phyloP scores from a whole-genome alignment of 1,284 basidiomycete species.

The Boletus smithii region DNA sequence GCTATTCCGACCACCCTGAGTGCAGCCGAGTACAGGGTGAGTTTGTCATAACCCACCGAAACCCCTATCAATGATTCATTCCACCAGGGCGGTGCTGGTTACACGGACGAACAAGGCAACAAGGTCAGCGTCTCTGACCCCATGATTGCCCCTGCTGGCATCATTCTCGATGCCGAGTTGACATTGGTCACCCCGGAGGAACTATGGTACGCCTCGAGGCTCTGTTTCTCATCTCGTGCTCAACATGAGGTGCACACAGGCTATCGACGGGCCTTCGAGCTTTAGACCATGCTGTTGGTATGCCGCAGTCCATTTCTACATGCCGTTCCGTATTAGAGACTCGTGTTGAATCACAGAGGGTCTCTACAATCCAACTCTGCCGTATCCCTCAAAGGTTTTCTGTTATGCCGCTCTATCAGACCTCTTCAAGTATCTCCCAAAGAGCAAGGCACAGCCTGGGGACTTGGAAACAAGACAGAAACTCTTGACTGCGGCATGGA shows the following conservation, averaged over 20 bases:
- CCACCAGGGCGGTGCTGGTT: slow-evolving; percentile 62
- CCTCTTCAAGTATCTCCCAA: slow-evolving; percentile 70
- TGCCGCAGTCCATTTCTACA: slow-evolving; percentile 20
- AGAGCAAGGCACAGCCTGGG: slow-evolving; percentile 56
- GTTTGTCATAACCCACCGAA: slow-evolving; percentile 16
- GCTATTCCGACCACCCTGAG: slow-evolving; percentile 81
- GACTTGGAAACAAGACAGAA: slow-evolving; percentile 62
- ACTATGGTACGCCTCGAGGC: slow-evolving; percentile 53
- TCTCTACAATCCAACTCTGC: slow-evolving; percentile 59
- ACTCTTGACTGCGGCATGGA: slow-evolving; percentile 75
- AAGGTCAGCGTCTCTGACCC: slow-evolving; percentile 57
- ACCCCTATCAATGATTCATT: slow-evolving; percentile 9
- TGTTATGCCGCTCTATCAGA: slow-evolving; percentile 66
- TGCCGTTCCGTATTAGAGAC: not conserved
- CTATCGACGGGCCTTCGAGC: slow-evolving; percentile 75
- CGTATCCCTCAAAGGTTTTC: slow-evolving; percentile 61
- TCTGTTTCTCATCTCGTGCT: slow-evolving; percentile 14
- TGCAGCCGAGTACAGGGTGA: slow-evolving; percentile 72
- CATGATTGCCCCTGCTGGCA: slow-evolving; percentile 60
- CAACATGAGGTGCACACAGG: slow-evolving; percentile 40
- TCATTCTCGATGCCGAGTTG: slow-evolving; percentile 77
- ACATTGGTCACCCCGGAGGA: slow-evolving; percentile 71
- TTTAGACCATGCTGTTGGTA: slow-evolving; percentile 75
- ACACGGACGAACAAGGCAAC: slow-evolving; percentile 65
- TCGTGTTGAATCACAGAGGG: slow-evolving; percentile 44